Evolutionary conservation across 306 rosid species (phyloP).

Genomic region (Crataegus laevigata): DNA sequence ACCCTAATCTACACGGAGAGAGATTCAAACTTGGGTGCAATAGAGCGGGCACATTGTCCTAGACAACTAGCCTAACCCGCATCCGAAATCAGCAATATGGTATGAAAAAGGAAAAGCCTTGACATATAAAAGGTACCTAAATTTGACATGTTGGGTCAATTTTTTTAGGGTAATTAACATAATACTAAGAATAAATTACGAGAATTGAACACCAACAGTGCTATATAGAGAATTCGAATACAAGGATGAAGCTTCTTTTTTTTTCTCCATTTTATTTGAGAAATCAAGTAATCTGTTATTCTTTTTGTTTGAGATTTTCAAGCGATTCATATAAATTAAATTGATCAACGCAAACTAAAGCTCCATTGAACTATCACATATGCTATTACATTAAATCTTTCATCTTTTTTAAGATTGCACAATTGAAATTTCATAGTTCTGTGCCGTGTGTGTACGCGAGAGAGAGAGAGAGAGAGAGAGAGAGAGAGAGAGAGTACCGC

Average conservation of each 20-base stretch:
- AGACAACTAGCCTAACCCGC: neutral
- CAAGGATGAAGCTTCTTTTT: neutral
- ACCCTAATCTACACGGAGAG: neutral
- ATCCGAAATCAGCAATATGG: neutral
- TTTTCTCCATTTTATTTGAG: neutral
- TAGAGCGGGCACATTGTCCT: neutral
- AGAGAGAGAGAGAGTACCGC: neutral
- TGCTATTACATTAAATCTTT: neutral
- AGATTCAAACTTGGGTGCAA: neutral
- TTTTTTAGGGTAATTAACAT: neutral
- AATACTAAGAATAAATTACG: neutral
- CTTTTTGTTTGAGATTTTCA: neutral
- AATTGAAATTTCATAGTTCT: neutral
- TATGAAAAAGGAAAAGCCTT: neutral
- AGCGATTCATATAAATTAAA: neutral
- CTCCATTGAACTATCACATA: neutral
- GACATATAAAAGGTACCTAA: neutral
- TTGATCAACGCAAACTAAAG: neutral
- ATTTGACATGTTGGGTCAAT: neutral
- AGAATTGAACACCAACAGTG: neutral
- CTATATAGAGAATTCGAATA: neutral
- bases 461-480: neutral
- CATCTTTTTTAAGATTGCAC: neutral
- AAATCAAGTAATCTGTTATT: neutral
- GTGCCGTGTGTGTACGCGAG: neutral